Evolutionary conservation across 257 asterid genomes (phyloP).

Genomic region (Knoxia roxburghii): DNA sequence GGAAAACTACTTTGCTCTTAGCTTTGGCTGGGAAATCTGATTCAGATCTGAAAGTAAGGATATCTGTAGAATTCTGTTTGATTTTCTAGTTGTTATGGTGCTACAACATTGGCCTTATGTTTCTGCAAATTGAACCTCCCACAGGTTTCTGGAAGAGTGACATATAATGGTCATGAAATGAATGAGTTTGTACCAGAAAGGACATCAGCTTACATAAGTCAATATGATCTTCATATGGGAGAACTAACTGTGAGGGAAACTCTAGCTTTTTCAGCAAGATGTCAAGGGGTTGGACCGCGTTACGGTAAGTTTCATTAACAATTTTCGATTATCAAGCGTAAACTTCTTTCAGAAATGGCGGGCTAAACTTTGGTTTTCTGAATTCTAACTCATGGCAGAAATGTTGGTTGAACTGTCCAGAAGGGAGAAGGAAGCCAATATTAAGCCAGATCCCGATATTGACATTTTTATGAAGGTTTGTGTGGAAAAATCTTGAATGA

Average conservation of each 20-base stretch:
- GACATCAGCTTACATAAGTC: conserved; percentile 60
- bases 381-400: conserved; percentile 26
- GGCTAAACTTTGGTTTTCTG: not conserved
- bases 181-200: conserved; percentile 54
- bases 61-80: conserved; percentile 1
- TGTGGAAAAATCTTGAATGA: not conserved
- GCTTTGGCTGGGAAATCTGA: conserved; percentile 67
- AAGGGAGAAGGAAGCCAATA: conserved; percentile 53
- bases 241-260: conserved; percentile 68
- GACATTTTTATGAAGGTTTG: conserved; percentile 58
- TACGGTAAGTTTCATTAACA: conserved; percentile 29
- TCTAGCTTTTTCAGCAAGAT: conserved; percentile 58
- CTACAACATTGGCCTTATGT: not conserved
- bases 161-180: conserved; percentile 57
- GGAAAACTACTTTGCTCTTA: conserved; percentile 59
- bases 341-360: not conserved
- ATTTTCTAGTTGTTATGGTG: not conserved
- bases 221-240: conserved; percentile 55
- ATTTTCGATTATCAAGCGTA: not conserved
- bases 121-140: not conserved
- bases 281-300: conserved; percentile 65
- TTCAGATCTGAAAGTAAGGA: conserved; percentile 38
- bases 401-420: conserved; percentile 58
- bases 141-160: conserved; percentile 53
- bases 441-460: conserved; percentile 64